Base-by-base conservation (phyloP, 1,284 basidiomycete species). In the Xerocomus amazonicus region DNA sequence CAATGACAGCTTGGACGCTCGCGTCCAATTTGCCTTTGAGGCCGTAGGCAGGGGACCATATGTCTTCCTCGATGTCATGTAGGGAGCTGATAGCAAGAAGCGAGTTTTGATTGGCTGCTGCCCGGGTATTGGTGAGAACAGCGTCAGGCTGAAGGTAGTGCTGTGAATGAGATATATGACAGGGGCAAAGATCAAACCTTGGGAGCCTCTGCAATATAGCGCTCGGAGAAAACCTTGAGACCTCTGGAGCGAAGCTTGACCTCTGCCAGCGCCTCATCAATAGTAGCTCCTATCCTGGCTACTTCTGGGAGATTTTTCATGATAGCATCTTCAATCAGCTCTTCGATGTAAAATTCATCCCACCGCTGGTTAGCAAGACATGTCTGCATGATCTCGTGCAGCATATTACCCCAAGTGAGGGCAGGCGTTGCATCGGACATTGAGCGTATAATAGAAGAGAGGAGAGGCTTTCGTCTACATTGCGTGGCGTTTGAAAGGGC, bases 1-100 rank as follows among this genome's bases (percentile, higher is more conserved):
- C 67, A 31, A 92, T 77, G 10, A 80, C 67, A 0, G 81, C 81
- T 58, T 92, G 80, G 0, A 97, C 83, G 4, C 88, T 92, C 0
- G 90, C 95, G 60, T 99, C 96, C 16, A 99, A 75, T 69, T 97
- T 98, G 19, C 96, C 97, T 67, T 96, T 97, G 35, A 99, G 76
- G 1, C 96, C 97, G 63, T 90, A 97, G 10, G 85, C 88, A 0
- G 97, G 95, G 0, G 91, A 95, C 89, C 92, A 97, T 53, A 99
- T 96, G 58, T 98, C 95, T 67, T 99, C 96, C 72, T 99, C 97
- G 36, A 97, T 80, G 51, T 94, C 94, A 54, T 90, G 79, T 2
- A 94, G 67, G 23, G 83, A 74, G 9, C 79, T 75, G 45, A 97
- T 84, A 0, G 90, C 87, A 0, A 96, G 75, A 5, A 78, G 70